Percentiles rank a stretch among this genome's conserved stretches.
Conservation (phyloP, 306 rosid species). For the Corylus americana region DNA sequence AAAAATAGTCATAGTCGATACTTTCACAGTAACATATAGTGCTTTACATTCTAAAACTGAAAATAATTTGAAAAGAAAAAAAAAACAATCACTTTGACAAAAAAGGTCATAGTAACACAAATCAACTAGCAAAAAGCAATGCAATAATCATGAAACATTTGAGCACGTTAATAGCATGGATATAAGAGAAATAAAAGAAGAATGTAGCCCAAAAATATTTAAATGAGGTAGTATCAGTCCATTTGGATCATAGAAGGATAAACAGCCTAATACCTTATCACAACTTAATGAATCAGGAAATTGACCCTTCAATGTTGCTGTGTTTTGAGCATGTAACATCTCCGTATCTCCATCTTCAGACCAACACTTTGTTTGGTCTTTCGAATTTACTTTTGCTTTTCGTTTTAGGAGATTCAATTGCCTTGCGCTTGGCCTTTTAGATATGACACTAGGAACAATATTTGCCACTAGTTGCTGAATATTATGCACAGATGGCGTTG, state of each 20-base stretch:
- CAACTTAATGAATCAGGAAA: conserved; percentile 55
- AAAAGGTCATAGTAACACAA: not conserved
- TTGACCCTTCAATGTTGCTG: conserved; percentile 43
- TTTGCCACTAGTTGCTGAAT: conserved; percentile 85
- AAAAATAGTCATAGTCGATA: not conserved
- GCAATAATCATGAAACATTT: not conserved
- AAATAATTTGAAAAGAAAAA: not conserved
- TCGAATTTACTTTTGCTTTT: conserved; percentile 83
- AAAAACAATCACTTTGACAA: not conserved
- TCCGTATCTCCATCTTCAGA: conserved; percentile 78
- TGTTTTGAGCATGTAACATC: conserved; percentile 51
- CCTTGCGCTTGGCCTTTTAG: conserved; percentile 94
- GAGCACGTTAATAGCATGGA: not conserved
- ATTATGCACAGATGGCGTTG: conserved; percentile 66
- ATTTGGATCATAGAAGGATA: not conserved
- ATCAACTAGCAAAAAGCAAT: not conserved
- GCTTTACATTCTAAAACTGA: not conserved
- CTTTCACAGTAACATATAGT: not conserved
- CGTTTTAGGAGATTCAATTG: conserved; percentile 89
- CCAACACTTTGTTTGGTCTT: conserved; percentile 87
- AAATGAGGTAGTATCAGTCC: not conserved
- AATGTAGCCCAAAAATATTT: not conserved
- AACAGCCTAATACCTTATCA: conserved; percentile 55
- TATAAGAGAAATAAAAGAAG: not conserved
- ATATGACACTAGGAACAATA: conserved; percentile 84